A percentile compares a stretch with the other conserved stretches of the same genome.
Conservation (phyloP, 2,329 filamentous ascomycete species). For the Claviceps sorghi region DNA sequence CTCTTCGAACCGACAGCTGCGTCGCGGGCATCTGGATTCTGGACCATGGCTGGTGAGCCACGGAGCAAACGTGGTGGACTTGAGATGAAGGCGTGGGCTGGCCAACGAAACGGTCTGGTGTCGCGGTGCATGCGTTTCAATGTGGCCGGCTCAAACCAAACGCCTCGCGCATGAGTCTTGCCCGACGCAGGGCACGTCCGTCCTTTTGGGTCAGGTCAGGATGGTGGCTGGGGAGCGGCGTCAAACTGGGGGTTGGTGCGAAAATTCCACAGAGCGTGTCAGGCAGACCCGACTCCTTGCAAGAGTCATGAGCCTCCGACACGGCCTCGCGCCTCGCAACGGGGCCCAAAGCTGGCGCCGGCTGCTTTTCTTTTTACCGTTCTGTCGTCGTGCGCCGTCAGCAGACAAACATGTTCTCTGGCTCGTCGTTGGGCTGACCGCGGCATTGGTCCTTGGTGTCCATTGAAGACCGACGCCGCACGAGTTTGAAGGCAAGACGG, state of each 20-base stretch:
- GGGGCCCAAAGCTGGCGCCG: neutral
- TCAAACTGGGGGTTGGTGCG: neutral
- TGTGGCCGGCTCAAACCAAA: conserved; percentile 18
- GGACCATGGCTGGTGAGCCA: neutral
- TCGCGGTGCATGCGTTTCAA: conserved; percentile 13
- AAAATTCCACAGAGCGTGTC: neutral
- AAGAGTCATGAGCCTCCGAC: neutral
- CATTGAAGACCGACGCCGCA: neutral
- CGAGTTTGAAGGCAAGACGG: neutral
- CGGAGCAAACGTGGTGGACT: neutral
- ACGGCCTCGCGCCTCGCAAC: neutral
- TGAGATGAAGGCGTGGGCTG: neutral
- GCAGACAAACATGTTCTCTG: too few relatives aligned
- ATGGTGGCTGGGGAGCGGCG: neutral
- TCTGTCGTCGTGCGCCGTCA: too few relatives aligned
- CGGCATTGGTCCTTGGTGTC: too few relatives aligned
- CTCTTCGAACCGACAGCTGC: neutral
- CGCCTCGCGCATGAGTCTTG: conserved; percentile 8
- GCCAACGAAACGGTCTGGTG: conserved; percentile 7
- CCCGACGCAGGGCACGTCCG: neutral
- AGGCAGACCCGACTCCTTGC: neutral
- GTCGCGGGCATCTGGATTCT: neutral
- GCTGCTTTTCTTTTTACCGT: too few relatives aligned
- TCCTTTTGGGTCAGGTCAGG: neutral
- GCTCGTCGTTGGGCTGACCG: neutral